These are phyloP conservation scores for Agarophyton chilense DNA, from an alignment of 23 red algal genomes.

Conservation along the genomic window DNA sequence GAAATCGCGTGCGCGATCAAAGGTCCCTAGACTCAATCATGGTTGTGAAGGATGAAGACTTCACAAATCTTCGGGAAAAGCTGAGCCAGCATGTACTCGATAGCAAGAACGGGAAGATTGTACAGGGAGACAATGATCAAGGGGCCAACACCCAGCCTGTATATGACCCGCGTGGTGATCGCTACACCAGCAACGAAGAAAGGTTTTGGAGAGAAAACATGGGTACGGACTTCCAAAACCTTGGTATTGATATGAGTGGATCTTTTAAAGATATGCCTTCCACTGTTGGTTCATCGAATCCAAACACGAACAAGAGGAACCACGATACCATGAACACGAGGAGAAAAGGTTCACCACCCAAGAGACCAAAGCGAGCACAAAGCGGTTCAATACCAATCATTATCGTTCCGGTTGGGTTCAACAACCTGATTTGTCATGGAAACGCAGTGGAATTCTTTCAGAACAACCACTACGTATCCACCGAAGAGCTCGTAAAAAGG, in stretches of 20 bases:
- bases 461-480: slow-evolving; percentile 59
- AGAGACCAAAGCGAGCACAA: slow-evolving; percentile 15
- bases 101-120: slow-evolving; percentile 41
- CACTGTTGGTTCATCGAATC: neutral
- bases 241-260: slow-evolving; percentile 89
- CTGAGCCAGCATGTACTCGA: slow-evolving; percentile 39
- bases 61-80: slow-evolving; percentile 51
- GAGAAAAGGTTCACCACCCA: neutral
- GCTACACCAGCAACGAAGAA: slow-evolving; percentile 83
- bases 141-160: neutral
- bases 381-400: slow-evolving; percentile 72
- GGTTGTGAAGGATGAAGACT: slow-evolving; percentile 55
- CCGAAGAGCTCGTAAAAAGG: slow-evolving; percentile 49
- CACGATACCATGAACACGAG: neutral
- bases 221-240: slow-evolving; percentile 84
- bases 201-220: slow-evolving; percentile 85
- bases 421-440: slow-evolving; percentile 64
- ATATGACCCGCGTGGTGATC: slow-evolving; percentile 83
- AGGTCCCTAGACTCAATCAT: slow-evolving; percentile 53
- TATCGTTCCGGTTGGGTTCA: slow-evolving; percentile 73
- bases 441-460: slow-evolving; percentile 81
- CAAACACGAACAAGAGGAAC: neutral
- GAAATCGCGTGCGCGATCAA: slow-evolving; percentile 46
- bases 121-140: neutral
- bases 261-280: slow-evolving; percentile 66